A percentile compares a stretch with the other conserved stretches of the same genome.
These are phyloP conservation scores for Metschnikowia cubensis DNA, from an alignment of 805 yeast genomes.

Conservation along the genomic window DNA sequence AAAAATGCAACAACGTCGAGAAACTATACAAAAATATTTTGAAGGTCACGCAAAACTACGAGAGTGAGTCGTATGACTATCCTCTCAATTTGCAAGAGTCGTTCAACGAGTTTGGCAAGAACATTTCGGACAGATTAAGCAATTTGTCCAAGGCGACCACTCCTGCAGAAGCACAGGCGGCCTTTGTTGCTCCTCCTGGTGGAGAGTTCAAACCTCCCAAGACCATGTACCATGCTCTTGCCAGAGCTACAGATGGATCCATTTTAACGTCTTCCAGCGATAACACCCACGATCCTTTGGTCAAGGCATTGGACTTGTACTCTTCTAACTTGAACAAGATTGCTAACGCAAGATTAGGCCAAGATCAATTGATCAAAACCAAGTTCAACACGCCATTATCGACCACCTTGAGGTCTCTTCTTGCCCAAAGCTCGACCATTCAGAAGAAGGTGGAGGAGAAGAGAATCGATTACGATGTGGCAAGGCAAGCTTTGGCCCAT, in stretches of 20 bases:
- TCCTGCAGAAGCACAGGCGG: constrained; percentile 80
- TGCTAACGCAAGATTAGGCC: constrained; percentile 79
- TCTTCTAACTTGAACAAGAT: constrained; percentile 69
- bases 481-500: constrained; percentile 46
- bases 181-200: constrained; percentile 42
- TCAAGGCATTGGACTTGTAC: constrained; percentile 60
- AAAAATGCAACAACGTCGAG: constrained; percentile 38
- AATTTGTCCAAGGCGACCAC: constrained; percentile 68
- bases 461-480: constrained; percentile 74
- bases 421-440: constrained; percentile 61
- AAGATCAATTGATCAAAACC: constrained; percentile 67
- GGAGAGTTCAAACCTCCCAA: constrained; percentile 61
- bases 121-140: constrained; percentile 57
- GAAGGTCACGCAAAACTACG: constrained; percentile 51
- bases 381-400: constrained; percentile 66
- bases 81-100: constrained; percentile 75
- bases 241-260: constrained; percentile 66
- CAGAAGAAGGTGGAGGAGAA: constrained; percentile 75
- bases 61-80: constrained; percentile 77
- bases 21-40: constrained; percentile 40
- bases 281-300: constrained; percentile 45
- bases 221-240: constrained; percentile 77
- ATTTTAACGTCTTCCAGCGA: constrained; percentile 39
- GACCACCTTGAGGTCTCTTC: constrained; percentile 56
- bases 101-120: constrained; percentile 67